Evolutionary conservation across 805 yeast genomes (phyloP), one percentile per base, ranked within the genome.

Genomic region (Metschnikowia henanensis): DNA sequence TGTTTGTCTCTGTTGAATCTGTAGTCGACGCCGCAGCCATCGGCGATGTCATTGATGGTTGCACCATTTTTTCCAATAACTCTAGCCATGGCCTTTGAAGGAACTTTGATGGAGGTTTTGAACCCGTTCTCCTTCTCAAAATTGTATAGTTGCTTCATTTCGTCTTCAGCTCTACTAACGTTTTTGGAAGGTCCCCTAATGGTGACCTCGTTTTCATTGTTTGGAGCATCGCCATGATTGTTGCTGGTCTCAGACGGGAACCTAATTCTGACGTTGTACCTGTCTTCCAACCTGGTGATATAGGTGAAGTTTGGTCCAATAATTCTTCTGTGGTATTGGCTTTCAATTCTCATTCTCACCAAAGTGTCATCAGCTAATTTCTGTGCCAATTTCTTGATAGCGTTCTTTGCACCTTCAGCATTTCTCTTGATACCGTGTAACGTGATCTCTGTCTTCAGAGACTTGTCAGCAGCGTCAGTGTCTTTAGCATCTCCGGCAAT

Each of bases 1-100:
- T 70, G 74, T 26, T 62, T 62, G 43, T 69, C 69, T 52, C 74
- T 68, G 47, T 61, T 59, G 51, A 72, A 69, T 39, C 64, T 59
- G 62, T 80, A 73, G 52, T 82, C 83, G 39, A 82, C 79, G 35
- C 84, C 87, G 30, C 81, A 68, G 31, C 76, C 79, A 39, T 84
- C 90, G 49, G 87, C 79, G 45, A 95, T 83, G 58, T 85, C 87
- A 50, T 83, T 86, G 58, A 94, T 84, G 39, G 76, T 78, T 49
- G 87, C 92, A 61, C 98, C 97, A 47, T 76, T 74, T 59, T 86
- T 89, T 57, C 99, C 99, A 61, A 94, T 90, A 46, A 94, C 82
- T 60, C 89, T 77, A 17, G 97, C 77, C 47, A 92, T 77, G n/a
- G 89, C 83, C 48, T 76, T 79, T 33, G 75, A 62, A 30, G 97